phyloP scores from a whole-genome alignment of 768 basidiomycete genomes.

The Solioccasus polychromus region DNA sequence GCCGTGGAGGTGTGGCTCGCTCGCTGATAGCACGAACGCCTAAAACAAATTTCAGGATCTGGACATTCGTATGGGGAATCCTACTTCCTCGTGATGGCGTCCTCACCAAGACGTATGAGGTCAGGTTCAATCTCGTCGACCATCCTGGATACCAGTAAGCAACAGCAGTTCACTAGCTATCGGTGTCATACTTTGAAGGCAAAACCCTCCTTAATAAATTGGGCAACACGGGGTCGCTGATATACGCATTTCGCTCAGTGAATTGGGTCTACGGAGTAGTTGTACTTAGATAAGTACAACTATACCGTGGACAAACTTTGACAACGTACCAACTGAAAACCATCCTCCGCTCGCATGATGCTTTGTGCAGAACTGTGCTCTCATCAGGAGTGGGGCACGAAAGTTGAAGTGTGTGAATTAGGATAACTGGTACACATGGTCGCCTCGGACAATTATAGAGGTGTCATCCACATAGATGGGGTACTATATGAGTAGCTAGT shows the following conservation, averaged over 20 bases:
- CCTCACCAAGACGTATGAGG: constrained; percentile 54
- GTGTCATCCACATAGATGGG: constrained; percentile 1
- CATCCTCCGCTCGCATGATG: constrained; percentile 61
- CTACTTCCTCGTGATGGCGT: constrained; percentile 50
- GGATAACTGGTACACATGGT: no score
- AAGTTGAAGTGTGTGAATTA: constrained; percentile 2
- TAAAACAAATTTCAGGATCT: constrained; percentile 21
- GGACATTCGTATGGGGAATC: neutral
- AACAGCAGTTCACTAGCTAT: neutral
- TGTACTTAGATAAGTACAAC: neutral
- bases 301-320: neutral
- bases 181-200: constrained; percentile 40
- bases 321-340: constrained; percentile 55
- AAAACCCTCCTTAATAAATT: constrained; percentile 55
- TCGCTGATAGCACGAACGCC: constrained; percentile 50
- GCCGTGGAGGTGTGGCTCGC: constrained; percentile 45
- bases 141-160: constrained; percentile 31
- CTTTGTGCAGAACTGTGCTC: neutral
- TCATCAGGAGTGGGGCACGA: neutral
- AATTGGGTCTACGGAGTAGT: constrained; percentile 42
- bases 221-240: constrained; percentile 60
- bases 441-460: no score
- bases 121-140: constrained; percentile 55
- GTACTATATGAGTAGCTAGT: constrained; percentile 1
- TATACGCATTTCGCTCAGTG: constrained; percentile 57